phyloP scores from a whole-genome alignment of 208 protist genomes.

The Naegleria gruberi region DNA sequence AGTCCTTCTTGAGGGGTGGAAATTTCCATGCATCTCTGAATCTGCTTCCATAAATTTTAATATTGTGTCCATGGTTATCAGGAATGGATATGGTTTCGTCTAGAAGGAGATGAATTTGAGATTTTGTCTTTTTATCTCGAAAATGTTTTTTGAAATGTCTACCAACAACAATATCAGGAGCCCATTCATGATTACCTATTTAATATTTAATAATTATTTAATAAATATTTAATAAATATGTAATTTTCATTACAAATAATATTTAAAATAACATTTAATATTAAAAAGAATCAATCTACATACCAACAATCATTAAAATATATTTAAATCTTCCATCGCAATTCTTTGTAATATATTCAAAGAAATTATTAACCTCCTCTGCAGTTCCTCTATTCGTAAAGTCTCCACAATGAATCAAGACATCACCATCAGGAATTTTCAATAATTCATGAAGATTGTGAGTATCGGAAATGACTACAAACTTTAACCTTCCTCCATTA shows the following conservation, averaged over 20 bases:
- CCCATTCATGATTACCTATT: neutral
- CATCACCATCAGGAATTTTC: conserved; percentile 9
- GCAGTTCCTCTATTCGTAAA: conserved; percentile 26
- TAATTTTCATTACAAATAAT: too few species aligned
- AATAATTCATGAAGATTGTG: neutral
- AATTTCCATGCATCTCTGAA: neutral
- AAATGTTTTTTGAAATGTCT: neutral
- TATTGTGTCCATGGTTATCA: neutral
- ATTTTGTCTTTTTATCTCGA: neutral
- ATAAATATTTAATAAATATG: too few species aligned
- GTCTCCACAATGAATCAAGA: conserved; percentile 39
- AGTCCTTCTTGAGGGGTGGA: neutral
- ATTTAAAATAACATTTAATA: neutral
- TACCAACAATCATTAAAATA: neutral
- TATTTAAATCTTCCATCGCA: neutral
- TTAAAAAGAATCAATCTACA: neutral
- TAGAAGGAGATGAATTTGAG: neutral
- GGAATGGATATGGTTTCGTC: neutral
- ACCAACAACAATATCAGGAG: neutral
- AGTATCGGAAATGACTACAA: neutral
- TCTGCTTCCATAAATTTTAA: neutral
- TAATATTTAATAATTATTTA: too few species aligned
- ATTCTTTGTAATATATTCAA: conserved; percentile 13
- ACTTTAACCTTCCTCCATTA: too few species aligned
- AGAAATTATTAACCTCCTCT: conserved; percentile 28